These are phyloP conservation scores for Coriolopsis trogii DNA, from an alignment of 1,284 basidiomycete species.

Conservation along the genomic window DNA sequence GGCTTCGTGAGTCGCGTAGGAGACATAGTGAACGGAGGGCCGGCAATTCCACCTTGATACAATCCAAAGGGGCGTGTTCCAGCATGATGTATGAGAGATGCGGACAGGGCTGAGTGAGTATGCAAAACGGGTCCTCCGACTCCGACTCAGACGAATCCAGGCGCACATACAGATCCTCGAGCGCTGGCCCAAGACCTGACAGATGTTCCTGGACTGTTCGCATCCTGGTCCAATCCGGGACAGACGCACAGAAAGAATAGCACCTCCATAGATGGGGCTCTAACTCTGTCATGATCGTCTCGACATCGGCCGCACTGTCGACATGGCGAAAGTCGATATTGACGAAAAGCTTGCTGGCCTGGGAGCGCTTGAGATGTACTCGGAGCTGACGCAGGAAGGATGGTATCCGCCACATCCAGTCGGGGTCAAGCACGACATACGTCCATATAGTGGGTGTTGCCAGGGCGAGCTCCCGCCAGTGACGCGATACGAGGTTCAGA, in stretches of 20 bases:
- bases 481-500: slow-evolving; percentile 34
- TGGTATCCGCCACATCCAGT: slow-evolving; percentile 31
- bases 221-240: slow-evolving; percentile 36
- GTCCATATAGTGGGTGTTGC: slow-evolving; percentile 36
- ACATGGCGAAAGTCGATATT: slow-evolving; percentile 35
- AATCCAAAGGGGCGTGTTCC: slow-evolving; percentile 35
- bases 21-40: slow-evolving; percentile 31
- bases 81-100: slow-evolving; percentile 32
- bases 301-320: slow-evolving; percentile 27
- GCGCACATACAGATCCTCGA: slow-evolving; percentile 35
- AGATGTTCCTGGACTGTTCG: slow-evolving; percentile 28
- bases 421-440: slow-evolving; percentile 35
- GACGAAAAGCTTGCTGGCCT: slow-evolving; percentile 34
- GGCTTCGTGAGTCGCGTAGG: slow-evolving; percentile 33
- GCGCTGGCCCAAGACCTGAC: slow-evolving; percentile 27
- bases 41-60: slow-evolving; percentile 30
- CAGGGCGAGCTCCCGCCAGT: slow-evolving; percentile 33
- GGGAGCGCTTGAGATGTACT: slow-evolving; percentile 32
- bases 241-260: slow-evolving; percentile 34
- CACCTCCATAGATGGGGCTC: slow-evolving; percentile 35
- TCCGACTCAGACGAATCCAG: slow-evolving; percentile 34
- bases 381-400: slow-evolving; percentile 33
- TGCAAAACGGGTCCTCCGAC: slow-evolving; percentile 28
- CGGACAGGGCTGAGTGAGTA: slow-evolving; percentile 33
- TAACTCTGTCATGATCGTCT: slow-evolving; percentile 31